phyloP scores from a whole-genome alignment of 2,329 filamentous ascomycete species.

The Thelonectria blattea region DNA sequence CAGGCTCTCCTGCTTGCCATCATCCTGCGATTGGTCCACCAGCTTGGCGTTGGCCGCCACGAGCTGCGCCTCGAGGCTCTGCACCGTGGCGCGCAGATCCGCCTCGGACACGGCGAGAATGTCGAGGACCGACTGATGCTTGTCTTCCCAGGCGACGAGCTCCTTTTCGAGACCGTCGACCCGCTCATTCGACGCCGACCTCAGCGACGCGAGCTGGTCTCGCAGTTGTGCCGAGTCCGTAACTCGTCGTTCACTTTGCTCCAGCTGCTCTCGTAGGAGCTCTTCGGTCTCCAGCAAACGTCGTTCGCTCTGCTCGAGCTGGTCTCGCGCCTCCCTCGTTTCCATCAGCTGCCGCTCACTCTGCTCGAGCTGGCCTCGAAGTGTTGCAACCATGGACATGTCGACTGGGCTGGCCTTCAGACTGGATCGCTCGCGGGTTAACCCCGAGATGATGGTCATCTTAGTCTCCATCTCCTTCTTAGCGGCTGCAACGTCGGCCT shows the following conservation, averaged over 20 bases:
- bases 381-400: conserved; percentile 84
- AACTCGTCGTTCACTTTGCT: conserved; percentile 73
- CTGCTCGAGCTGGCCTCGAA: conserved; percentile 87
- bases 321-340: conserved; percentile 72
- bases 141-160: conserved; percentile 74
- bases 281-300: conserved; percentile 69
- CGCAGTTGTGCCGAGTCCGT: too few relatives aligned
- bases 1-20: conserved; percentile 48
- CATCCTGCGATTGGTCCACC: conserved; percentile 41
- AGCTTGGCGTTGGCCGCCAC: conserved; percentile 60
- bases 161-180: conserved; percentile 74
- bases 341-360: conserved; percentile 81
- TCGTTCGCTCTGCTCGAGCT: conserved; percentile 76
- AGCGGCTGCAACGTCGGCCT: conserved; percentile 79
- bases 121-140: conserved; percentile 74
- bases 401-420: conserved; percentile 85
- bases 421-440: conserved; percentile 91
- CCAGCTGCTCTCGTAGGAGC: conserved; percentile 63
- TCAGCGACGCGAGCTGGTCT: background rate
- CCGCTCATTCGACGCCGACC: conserved; percentile 49
- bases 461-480: conserved; percentile 98
- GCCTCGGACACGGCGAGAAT: conserved; percentile 76
- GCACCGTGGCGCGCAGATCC: conserved; percentile 73
- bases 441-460: conserved; percentile 91
- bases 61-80: conserved; percentile 70